Evolutionary conservation across 495 filamentous ascomycete genomes (phyloP).

Genomic region (Extremus antarcticus): DNA sequence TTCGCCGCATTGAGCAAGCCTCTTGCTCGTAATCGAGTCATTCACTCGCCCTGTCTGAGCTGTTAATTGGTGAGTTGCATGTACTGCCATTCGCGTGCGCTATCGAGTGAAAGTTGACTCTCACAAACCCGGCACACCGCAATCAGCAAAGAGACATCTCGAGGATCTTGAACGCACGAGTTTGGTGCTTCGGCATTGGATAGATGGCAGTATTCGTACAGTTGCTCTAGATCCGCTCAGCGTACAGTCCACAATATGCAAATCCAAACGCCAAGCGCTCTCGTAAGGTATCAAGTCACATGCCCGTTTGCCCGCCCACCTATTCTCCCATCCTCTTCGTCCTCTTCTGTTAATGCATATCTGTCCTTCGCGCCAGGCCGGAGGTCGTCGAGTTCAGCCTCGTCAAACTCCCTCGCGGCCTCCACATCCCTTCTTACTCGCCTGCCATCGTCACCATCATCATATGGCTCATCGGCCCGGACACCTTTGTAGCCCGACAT

Average conservation of each 20-base stretch:
- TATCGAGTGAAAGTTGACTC: no score
- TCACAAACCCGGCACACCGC: no score
- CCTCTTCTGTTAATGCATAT: slow-evolving; percentile 16
- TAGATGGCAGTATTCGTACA: no score
- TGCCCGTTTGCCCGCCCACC: neutral
- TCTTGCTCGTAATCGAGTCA: no score
- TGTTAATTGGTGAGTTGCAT: no score
- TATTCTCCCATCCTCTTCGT: slow-evolving; percentile 7
- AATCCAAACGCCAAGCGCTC: neutral
- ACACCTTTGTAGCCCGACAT: slow-evolving; percentile 38
- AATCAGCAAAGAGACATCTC: no score
- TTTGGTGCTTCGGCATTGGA: no score
- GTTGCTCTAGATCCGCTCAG: no score
- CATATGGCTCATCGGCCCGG: slow-evolving; percentile 27
- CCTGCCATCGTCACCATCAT: slow-evolving; percentile 34
- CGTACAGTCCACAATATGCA: neutral
- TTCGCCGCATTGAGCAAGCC: no score
- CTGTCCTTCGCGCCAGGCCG: neutral
- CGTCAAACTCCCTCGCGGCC: slow-evolving; percentile 72
- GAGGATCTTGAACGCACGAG: no score
- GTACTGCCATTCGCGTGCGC: no score
- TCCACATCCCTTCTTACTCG: slow-evolving; percentile 52
- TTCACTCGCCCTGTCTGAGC: no score
- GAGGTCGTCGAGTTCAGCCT: slow-evolving; percentile 71
- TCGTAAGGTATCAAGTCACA: neutral